These are phyloP conservation scores for Rhododendron molle DNA, from an alignment of 148 eudicot species.

Conservation along the genomic window DNA sequence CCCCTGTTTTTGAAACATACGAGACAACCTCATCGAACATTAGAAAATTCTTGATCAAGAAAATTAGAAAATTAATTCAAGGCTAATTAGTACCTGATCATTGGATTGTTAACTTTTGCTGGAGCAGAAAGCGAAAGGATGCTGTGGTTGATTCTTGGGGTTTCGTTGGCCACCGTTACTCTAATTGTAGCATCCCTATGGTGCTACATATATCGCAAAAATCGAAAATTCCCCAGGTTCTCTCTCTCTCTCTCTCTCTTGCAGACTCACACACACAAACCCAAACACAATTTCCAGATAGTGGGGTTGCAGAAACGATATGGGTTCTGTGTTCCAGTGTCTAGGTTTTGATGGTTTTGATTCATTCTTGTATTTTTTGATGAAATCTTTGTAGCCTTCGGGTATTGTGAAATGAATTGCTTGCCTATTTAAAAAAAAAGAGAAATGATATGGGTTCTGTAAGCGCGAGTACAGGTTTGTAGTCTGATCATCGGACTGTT, in stretches of 20 bases:
- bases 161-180: neutral
- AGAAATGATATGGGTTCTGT: no score
- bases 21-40: neutral
- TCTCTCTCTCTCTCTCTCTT: neutral
- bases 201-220: neutral
- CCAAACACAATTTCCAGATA: neutral
- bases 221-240: neutral
- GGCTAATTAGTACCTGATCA: neutral
- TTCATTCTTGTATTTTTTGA: no score
- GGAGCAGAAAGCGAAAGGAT: neutral
- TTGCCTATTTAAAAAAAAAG: no score
- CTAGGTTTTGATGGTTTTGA: no score
- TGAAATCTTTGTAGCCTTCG: no score
- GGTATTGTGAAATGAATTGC: no score
- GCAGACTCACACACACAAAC: neutral
- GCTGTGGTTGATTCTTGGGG: conserved; percentile 4
- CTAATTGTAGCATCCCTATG: neutral
- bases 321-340: no score
- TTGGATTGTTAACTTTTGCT: neutral
- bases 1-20: neutral
- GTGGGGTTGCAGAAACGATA: neutral
- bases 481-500: no score
- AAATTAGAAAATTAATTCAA: neutral
- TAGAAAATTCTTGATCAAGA: neutral
- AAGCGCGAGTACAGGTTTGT: no score